Conservation (phyloP, 1,284 basidiomycete species). For the Ceratobasidium sp. region DNA sequence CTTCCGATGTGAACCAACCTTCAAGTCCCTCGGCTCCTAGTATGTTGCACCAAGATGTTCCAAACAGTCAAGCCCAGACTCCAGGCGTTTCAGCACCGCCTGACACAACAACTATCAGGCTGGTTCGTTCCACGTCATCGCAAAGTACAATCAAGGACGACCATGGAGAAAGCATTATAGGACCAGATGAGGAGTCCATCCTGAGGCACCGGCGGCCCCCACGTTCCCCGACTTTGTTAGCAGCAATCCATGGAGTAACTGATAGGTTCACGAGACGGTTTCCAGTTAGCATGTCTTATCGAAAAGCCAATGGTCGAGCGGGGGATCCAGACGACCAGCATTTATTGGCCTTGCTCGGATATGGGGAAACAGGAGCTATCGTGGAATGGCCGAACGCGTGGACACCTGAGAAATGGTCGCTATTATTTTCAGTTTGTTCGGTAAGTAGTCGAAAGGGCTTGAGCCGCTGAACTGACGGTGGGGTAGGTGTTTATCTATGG, state of each 20-base stretch:
- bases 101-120: neutral
- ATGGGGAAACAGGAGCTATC: conserved; percentile 41
- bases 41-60: neutral
- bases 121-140: neutral
- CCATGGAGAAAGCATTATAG: neutral
- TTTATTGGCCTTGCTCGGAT: conserved; percentile 29
- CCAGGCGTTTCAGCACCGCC: neutral
- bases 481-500: conserved; percentile 63
- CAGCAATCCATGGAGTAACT: conserved; percentile 33
- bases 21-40: neutral
- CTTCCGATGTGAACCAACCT: neutral
- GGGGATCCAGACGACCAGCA: conserved; percentile 17
- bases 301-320: conserved; percentile 9
- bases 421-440: conserved; percentile 66
- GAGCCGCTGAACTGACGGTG: neutral
- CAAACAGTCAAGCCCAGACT: neutral
- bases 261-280: conserved; percentile 39
- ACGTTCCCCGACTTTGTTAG: conserved; percentile 31
- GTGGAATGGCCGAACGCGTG: conserved; percentile 55
- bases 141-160: neutral
- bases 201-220: conserved; percentile 8
- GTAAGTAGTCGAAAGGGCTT: conserved; percentile 52
- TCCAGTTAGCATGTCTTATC: conserved; percentile 36
- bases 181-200: conserved; percentile 1
- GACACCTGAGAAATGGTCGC: conserved; percentile 70